Evolutionary conservation across 805 yeast species (phyloP), one percentile per base, ranked within the genome.

Genomic region (Hanseniaspora nectarophila): DNA sequence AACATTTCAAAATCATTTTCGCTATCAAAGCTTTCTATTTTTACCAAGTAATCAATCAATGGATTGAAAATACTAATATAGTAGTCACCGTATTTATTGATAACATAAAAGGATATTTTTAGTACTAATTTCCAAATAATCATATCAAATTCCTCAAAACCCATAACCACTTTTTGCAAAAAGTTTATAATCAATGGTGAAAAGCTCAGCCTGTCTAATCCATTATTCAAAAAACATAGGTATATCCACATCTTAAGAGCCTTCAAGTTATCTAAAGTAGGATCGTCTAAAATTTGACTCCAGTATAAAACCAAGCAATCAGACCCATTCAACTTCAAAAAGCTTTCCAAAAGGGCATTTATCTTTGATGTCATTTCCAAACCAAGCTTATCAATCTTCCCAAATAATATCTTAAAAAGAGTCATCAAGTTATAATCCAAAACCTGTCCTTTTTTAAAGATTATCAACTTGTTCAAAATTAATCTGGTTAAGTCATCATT

Each of bases 201-300:
- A 13, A 33, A 16, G 5, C 16, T 21, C 20, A 33, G 31, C 26
- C 28, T 42, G 18, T 29, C 29, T 9, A 24, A 12, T n/a, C 29
- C 43, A 16, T 49, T 38, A 42, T 42, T 34, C 15, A 49, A n/a
- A n/a, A 42, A 42, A 18, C 31, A 20, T 13, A 49, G 8, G 43
- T 49, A 49, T 16, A 49, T 15, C 53, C 53, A 49, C 28, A 26
- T 49, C 18, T 49, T 49, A 2, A 49, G 33, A 15, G 35, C 16
- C 26, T 42, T 21, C 6, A 33, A 16, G 18, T 28, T 42, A 6
- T 32, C 29, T 5, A 35, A 24, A 5, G 18, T 16, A 4, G 18
- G 18, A 10, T 37, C 7, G 20, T 23, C 24, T 16, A 39, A 18
- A 15, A 47, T 26, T 15, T 32, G 26, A 13, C 15, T 49, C 38